Base-by-base conservation (phyloP, 768 basidiomycete genomes). In the Termitomyces sp. region DNA sequence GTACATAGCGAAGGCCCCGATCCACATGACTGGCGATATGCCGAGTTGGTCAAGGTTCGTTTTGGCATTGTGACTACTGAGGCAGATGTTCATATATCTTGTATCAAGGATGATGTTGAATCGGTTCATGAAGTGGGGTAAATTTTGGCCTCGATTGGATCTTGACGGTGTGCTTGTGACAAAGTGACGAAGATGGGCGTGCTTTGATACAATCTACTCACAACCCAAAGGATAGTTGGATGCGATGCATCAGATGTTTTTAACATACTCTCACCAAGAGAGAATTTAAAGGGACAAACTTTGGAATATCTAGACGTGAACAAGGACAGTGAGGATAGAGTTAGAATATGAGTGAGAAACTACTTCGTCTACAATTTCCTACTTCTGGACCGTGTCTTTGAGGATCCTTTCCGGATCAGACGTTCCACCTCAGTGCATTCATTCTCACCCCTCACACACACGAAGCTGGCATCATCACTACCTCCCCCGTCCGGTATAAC, bases 401-500 rank as follows among this genome's bases (percentile, higher is more conserved):
- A 46, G 16, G 46, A 62, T 44, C 73, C 71, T 61, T 64, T 72
- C 53, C 67, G 70, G 72, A 79, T 73, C 47, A 91, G 67, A 55
- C 74, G 76, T 61, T 88, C 82, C 10, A 91, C 82, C 47, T 76
- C 71, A n/a, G 69, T 67, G 56, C 91, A 93, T 39, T 83, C 87
- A 29, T 79, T 73, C 46, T 72, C 63, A 8, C 91, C 91, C 46
- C 90, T 76, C 12, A 85, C 82, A 61, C 90, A 92, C 26, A 91
- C 68, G 3, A 88, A 81, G 0, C 88, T 87, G 13, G 80, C 84
- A 16, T 78, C 78, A 6, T 74, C 74, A 34, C 72, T 70, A 42
- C 81, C 80, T 18, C 71, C 77, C 46, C 70, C 69, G 63, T 92
- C 90, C 5, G 88, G 88, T 44, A 92, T 76, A 16, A 82, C 67